Conservation (phyloP, 768 basidiomycete genomes). For the Lentinula lateritia region DNA sequence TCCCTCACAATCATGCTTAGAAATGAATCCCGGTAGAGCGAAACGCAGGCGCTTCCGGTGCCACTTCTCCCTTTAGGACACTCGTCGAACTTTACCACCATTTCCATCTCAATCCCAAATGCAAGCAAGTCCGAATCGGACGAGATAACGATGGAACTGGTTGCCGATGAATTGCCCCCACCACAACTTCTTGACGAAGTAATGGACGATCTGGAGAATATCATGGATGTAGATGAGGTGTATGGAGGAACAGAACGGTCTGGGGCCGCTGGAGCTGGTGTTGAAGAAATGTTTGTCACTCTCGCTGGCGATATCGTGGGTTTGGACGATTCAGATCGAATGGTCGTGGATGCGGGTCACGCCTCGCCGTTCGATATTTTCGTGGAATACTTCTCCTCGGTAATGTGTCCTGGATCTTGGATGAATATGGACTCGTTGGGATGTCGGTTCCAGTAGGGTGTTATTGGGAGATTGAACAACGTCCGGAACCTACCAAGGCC, state of each 20-base stretch:
- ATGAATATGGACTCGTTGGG: background rate
- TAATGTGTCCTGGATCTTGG: constrained; percentile 5
- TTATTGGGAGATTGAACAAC: background rate
- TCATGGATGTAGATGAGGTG: constrained; percentile 1
- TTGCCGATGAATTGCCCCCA: background rate
- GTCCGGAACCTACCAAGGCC: background rate
- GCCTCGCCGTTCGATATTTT: background rate
- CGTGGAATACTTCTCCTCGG: background rate
- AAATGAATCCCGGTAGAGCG: background rate
- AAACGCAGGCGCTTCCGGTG: background rate
- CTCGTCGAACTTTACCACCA: background rate
- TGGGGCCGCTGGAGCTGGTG: background rate
- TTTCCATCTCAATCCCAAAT: background rate
- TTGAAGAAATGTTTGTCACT: background rate
- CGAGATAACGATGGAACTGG: background rate
- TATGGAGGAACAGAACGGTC: background rate
- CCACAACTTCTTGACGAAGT: background rate
- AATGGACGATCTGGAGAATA: background rate
- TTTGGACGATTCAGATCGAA: background rate
- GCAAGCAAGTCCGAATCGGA: background rate
- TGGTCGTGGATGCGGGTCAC: background rate
- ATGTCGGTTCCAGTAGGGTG: background rate
- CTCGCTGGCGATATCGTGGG: background rate
- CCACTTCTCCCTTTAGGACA: background rate
- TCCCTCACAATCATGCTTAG: background rate